Conservation (phyloP, 1,284 basidiomycete genomes). For the Xerocomus amazonicus region DNA sequence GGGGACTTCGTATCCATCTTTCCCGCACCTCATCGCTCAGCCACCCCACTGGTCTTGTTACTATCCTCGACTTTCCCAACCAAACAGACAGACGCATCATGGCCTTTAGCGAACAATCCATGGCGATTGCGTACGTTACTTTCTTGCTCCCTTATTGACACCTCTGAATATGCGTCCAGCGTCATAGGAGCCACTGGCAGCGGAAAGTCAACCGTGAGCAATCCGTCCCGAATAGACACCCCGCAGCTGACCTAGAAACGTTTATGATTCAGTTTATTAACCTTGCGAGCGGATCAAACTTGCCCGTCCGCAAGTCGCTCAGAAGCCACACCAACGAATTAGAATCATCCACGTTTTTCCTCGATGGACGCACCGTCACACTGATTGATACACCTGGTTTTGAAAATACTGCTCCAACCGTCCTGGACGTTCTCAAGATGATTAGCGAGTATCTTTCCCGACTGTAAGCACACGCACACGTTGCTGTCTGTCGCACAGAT, state of each 20-base stretch:
- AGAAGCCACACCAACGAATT: slow-evolving; percentile 24
- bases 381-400: slow-evolving; percentile 39
- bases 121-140: slow-evolving; percentile 26
- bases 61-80: background rate
- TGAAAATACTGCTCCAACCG: slow-evolving; percentile 29
- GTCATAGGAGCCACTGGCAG: slow-evolving; percentile 41
- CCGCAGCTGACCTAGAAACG: slow-evolving; percentile 2
- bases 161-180: slow-evolving; percentile 20
- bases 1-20: slow-evolving; percentile 3
- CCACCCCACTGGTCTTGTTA: background rate
- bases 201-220: slow-evolving; percentile 40
- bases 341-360: slow-evolving; percentile 20
- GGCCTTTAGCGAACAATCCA: slow-evolving; percentile 8
- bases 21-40: background rate
- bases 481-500: background rate
- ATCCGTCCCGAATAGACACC: background rate
- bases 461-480: slow-evolving; percentile 18
- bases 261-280: slow-evolving; percentile 30
- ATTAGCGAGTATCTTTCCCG: slow-evolving; percentile 29
- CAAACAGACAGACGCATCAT: slow-evolving; percentile 9
- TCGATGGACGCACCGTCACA: slow-evolving; percentile 24
- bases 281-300: slow-evolving; percentile 29
- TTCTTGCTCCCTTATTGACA: background rate
- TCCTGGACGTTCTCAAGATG: slow-evolving; percentile 31
- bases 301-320: slow-evolving; percentile 18